phyloP scores from a whole-genome alignment of 306 rosid genomes.

The Acacia confusa region DNA sequence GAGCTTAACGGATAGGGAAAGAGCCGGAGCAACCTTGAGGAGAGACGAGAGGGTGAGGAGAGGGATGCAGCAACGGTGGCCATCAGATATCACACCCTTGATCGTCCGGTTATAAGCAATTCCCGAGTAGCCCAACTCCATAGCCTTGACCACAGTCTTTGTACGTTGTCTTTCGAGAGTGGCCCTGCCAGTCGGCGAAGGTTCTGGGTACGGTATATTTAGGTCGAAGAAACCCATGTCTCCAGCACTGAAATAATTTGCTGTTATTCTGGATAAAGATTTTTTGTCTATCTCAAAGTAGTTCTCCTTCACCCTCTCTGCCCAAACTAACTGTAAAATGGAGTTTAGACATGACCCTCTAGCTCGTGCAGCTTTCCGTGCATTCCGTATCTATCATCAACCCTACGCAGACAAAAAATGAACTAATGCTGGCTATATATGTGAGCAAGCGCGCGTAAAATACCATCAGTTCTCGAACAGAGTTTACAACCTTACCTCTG shows the following conservation, averaged over 20 bases:
- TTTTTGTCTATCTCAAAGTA: neutral
- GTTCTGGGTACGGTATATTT: conserved; percentile 56
- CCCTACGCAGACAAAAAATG: neutral
- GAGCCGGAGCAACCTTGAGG: conserved; percentile 65
- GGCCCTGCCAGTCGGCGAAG: conserved; percentile 39
- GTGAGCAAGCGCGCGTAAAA: neutral
- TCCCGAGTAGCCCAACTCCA: conserved; percentile 89
- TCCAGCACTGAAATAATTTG: neutral
- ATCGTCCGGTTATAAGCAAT: conserved; percentile 82
- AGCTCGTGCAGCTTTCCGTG: neutral
- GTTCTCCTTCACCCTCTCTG: neutral
- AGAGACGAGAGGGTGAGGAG: conserved; percentile 63
- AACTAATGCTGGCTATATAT: neutral
- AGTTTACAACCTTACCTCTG: neutral
- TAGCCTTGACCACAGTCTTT: conserved; percentile 59
- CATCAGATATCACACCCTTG: conserved; percentile 86
- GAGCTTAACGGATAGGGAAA: conserved; percentile 60
- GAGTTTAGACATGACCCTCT: neutral
- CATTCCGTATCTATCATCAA: neutral
- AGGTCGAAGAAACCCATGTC: conserved; percentile 89
- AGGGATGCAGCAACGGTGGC: conserved; percentile 71
- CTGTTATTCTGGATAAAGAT: neutral
- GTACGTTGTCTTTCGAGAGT: conserved; percentile 46
- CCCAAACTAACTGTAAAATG: neutral
- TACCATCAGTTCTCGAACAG: neutral